Evolutionary conservation across 2,329 filamentous ascomycete species (phyloP).

Genomic region (Tolypocladium sp.): DNA sequence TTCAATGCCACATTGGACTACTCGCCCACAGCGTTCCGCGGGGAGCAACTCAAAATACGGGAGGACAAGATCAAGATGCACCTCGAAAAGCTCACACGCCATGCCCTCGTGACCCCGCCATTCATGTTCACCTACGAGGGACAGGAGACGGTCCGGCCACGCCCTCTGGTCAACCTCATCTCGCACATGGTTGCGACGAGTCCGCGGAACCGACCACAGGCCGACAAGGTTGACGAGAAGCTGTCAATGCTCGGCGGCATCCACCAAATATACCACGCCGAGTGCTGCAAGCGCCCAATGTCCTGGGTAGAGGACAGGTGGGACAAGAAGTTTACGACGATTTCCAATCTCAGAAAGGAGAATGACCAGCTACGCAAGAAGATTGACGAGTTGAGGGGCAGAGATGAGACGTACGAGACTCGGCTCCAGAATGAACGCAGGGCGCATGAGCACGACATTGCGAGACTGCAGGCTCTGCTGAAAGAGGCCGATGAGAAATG

Average conservation of each 20-base stretch:
- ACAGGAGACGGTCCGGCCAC: slow-evolving; percentile 28
- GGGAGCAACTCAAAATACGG: slow-evolving; percentile 21
- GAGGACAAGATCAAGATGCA: slow-evolving; percentile 25
- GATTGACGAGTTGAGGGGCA: slow-evolving; percentile 25
- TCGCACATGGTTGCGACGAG: slow-evolving; percentile 23
- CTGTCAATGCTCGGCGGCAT: slow-evolving; percentile 35
- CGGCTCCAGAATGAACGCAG: slow-evolving; percentile 26
- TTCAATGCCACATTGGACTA: slow-evolving; percentile 29
- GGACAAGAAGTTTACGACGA: slow-evolving; percentile 22
- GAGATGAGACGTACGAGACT: slow-evolving; percentile 28
- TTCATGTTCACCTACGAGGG: slow-evolving; percentile 27
- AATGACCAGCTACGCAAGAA: slow-evolving; percentile 22
- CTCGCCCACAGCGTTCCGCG: slow-evolving; percentile 12
- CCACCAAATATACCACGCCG: slow-evolving; percentile 36
- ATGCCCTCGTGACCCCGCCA: slow-evolving; percentile 23
- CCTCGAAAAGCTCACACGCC: slow-evolving; percentile 20
- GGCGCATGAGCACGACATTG: slow-evolving; percentile 20
- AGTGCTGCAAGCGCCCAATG: slow-evolving; percentile 32
- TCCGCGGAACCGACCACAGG: slow-evolving; percentile 21
- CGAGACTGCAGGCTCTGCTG: slow-evolving; percentile 22
- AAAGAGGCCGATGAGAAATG: slow-evolving; percentile 24
- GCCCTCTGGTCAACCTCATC: slow-evolving; percentile 28
- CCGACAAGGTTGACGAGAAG: slow-evolving; percentile 28
- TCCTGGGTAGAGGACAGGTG: slow-evolving; percentile 25
- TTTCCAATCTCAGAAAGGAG: slow-evolving; percentile 19